Percentiles rank a stretch among this genome's conserved stretches.
These are phyloP conservation scores for Alternaria ethzedia DNA, from an alignment of 2,329 filamentous ascomycete species.

Conservation along the genomic window DNA sequence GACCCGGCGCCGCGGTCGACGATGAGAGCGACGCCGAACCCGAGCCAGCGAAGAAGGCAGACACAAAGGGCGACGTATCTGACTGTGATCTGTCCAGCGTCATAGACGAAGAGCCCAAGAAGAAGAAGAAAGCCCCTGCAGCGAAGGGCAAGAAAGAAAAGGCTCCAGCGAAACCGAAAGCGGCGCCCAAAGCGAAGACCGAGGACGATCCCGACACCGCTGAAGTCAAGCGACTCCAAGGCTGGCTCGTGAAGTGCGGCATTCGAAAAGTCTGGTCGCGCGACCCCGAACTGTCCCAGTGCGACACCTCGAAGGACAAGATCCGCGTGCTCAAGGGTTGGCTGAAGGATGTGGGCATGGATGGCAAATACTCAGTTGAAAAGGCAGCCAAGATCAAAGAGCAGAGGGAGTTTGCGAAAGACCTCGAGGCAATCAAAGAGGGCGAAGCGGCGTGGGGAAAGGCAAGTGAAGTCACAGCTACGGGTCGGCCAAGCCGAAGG, in stretches of 20 bases:
- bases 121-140: slow-evolving; percentile 52
- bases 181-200: slow-evolving; percentile 46
- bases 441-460: slow-evolving; percentile 80
- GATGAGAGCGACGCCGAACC: slow-evolving; percentile 22
- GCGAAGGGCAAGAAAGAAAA: slow-evolving; percentile 31
- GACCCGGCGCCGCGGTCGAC: slow-evolving; percentile 10
- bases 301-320: slow-evolving; percentile 76
- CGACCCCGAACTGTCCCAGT: slow-evolving; percentile 72
- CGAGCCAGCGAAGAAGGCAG: slow-evolving; percentile 14
- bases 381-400: slow-evolving; percentile 89
- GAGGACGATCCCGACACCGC: slow-evolving; percentile 67
- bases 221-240: slow-evolving; percentile 87
- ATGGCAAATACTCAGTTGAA: slow-evolving; percentile 82
- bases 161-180: slow-evolving; percentile 50
- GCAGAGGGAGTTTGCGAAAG: slow-evolving; percentile 79
- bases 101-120: slow-evolving; percentile 75
- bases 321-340: slow-evolving; percentile 80
- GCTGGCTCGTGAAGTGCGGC: slow-evolving; percentile 86
- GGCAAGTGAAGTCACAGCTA: slow-evolving; percentile 31
- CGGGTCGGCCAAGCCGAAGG: slow-evolving; percentile 38
- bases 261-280: slow-evolving; percentile 90
- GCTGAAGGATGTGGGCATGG: slow-evolving; percentile 85
- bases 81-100: slow-evolving; percentile 75
- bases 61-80: slow-evolving; percentile 45
- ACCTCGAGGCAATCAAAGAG: slow-evolving; percentile 83